phyloP scores from a whole-genome alignment of 1,284 basidiomycete genomes.

The Mycena sp. region DNA sequence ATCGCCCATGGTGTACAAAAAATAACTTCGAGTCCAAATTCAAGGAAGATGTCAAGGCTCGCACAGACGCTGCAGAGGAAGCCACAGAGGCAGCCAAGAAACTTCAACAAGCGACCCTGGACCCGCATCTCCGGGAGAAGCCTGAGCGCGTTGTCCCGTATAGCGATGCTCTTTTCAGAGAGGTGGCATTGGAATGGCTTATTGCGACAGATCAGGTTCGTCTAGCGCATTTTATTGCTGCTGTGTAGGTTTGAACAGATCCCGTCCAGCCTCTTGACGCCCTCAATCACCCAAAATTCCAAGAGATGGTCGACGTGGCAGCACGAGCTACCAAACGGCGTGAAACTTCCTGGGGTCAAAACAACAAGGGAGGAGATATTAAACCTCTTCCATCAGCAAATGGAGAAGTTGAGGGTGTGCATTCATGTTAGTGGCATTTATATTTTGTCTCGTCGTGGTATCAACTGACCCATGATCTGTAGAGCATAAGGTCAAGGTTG shows the following conservation, averaged over 20 bases:
- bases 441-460: background rate
- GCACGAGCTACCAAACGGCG: background rate
- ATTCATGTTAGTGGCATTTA: background rate
- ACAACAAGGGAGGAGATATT: background rate
- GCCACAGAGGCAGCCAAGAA: too few species aligned
- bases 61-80: too few species aligned
- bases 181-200: constrained; percentile 1
- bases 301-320: background rate
- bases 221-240: background rate
- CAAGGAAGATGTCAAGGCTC: too few species aligned
- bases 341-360: background rate
- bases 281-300: background rate
- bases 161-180: background rate
- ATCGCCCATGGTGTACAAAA: too few species aligned
- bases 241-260: background rate
- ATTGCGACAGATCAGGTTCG: constrained; percentile 1
- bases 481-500: background rate
- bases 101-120: too few species aligned
- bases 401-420: background rate
- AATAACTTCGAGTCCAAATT: too few species aligned
- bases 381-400: background rate
- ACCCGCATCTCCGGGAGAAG: too few species aligned
- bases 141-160: too few species aligned
- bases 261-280: background rate
- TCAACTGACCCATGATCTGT: background rate